A percentile compares a stretch with the other conserved stretches of the same genome.
Conservation (phyloP, 78 protist genomes). For the slime mould (Dictyostelium discoideum) region DNA sequence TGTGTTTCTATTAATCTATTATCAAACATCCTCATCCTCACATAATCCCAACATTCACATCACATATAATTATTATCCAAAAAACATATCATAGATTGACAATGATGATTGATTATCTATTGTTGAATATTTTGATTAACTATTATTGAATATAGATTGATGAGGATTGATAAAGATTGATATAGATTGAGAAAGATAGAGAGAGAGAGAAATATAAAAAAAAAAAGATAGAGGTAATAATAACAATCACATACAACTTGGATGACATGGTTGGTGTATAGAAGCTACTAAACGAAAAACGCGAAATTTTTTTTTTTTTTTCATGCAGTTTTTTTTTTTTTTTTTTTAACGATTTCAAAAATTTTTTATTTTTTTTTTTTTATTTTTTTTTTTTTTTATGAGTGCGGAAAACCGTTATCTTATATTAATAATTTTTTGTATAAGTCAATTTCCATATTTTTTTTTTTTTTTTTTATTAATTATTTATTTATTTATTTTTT, state of each 20-base stretch:
- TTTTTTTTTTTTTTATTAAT: no score
- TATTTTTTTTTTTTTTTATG: no score
- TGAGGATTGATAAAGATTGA: neutral
- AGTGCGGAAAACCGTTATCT: neutral
- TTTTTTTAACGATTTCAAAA: neutral
- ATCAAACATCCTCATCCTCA: no score
- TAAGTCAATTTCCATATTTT: no score
- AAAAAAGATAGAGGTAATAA: neutral
- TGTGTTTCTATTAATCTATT: no score
- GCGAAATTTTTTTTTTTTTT: neutral
- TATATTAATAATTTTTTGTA: neutral
- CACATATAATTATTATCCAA: no score
- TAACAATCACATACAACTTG: neutral
- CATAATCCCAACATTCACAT: neutral
- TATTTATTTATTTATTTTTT: no score
- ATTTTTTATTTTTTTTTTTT: no score
- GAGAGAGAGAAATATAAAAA: neutral
- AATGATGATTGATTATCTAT: no score
- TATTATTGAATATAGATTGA: neutral
- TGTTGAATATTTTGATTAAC: no score
- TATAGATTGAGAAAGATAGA: neutral
- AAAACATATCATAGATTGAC: no score
- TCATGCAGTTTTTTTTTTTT: no score
- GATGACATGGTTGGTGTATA: constrained; percentile 1
- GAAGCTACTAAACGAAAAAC: neutral